A percentile compares a stretch with the other conserved stretches of the same genome.
phyloP scores from a whole-genome alignment of 805 yeast genomes.

The Barnettozyma pratensis region DNA sequence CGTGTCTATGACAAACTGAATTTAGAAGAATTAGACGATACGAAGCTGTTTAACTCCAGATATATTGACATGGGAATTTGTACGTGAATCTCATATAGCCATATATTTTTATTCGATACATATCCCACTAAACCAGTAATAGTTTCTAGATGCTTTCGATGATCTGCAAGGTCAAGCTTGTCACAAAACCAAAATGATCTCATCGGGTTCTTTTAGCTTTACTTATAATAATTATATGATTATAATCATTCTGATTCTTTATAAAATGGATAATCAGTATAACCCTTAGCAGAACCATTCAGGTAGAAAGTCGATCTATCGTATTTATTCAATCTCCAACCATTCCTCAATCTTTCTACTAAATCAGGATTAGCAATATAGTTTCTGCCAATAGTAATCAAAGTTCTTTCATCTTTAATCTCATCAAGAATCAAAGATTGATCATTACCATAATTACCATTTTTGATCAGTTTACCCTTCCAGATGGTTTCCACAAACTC shows the following conservation, averaged over 20 bases:
- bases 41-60: too few relatives aligned
- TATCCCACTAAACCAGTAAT: too few relatives aligned
- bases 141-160: too few relatives aligned
- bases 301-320: slow-evolving; percentile 29
- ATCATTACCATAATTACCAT: slow-evolving; percentile 4
- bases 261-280: slow-evolving; percentile 5
- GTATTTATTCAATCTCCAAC: slow-evolving; percentile 27
- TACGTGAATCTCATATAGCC: too few relatives aligned
- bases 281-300: slow-evolving; percentile 4
- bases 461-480: slow-evolving; percentile 17
- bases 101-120: too few relatives aligned
- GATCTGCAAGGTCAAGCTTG: too few relatives aligned
- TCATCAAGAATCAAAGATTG: background rate
- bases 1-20: too few relatives aligned
- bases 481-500: slow-evolving; percentile 13
- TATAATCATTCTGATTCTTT: background rate
- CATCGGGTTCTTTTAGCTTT: too few relatives aligned
- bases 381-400: slow-evolving; percentile 33
- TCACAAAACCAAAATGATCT: too few relatives aligned
- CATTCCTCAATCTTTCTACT: slow-evolving; percentile 32
- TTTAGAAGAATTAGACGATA: too few relatives aligned
- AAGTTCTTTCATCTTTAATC: slow-evolving; percentile 16
- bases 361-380: slow-evolving; percentile 43
- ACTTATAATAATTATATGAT: too few relatives aligned
- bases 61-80: too few relatives aligned